Evolutionary conservation across 2,329 filamentous ascomycete genomes (phyloP).

Genomic region (Hortaea sp.): DNA sequence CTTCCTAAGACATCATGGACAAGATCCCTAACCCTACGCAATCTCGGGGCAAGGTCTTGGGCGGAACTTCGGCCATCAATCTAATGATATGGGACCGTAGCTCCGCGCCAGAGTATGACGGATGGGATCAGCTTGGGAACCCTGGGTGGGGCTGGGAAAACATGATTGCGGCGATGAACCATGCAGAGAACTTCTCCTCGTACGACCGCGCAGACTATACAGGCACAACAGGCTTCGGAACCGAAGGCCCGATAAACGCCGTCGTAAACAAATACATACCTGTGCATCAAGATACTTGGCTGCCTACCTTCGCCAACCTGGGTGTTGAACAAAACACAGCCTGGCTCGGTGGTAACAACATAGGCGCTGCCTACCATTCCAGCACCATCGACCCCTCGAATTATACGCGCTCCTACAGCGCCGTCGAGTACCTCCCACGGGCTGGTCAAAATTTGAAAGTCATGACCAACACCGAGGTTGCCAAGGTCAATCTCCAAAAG

Average conservation of each 20-base stretch:
- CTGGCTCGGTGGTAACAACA: constrained; percentile 36
- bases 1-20: no score
- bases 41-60: constrained; percentile 9
- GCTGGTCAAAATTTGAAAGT: constrained; percentile 35
- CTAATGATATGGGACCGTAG: constrained; percentile 14
- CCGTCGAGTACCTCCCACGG: constrained; percentile 34
- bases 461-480: constrained; percentile 27
- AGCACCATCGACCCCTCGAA: constrained; percentile 39
- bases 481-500: constrained; percentile 20
- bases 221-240: background rate
- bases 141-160: constrained; percentile 29
- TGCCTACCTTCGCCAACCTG: constrained; percentile 3
- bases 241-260: constrained; percentile 22
- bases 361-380: constrained; percentile 43
- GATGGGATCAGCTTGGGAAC: constrained; percentile 25
- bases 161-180: constrained; percentile 23
- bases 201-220: constrained; percentile 2
- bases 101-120: constrained; percentile 23
- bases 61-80: constrained; percentile 32
- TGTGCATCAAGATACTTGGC: constrained; percentile 1
- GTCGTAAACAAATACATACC: constrained; percentile 16
- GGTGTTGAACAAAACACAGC: constrained; percentile 1
- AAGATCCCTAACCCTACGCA: no score
- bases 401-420: constrained; percentile 40
- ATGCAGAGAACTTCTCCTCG: constrained; percentile 23